A percentile compares a stretch with the other conserved stretches of the same genome.
Evolutionary conservation across 345 rosid genomes (phyloP).

Genomic region (Bretschneidera sinensis): DNA sequence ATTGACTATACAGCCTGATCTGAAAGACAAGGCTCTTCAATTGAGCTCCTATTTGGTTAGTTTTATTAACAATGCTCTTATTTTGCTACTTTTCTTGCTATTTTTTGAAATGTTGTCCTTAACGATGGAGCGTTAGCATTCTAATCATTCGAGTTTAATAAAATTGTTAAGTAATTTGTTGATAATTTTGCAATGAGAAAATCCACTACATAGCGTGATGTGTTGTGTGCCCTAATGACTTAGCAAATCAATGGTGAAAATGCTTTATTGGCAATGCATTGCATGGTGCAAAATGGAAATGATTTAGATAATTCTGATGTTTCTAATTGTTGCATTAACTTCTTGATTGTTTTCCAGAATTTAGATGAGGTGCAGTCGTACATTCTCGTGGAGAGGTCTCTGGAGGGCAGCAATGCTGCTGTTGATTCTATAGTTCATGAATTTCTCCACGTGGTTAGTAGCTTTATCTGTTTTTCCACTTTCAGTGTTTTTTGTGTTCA

Average conservation of each 20-base stretch:
- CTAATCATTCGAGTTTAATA: neutral
- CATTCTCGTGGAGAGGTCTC: slow-evolving; percentile 69
- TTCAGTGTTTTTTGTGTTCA: neutral
- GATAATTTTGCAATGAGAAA: neutral
- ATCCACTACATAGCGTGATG: neutral
- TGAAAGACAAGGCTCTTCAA: slow-evolving; percentile 62
- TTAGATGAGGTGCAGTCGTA: slow-evolving; percentile 90
- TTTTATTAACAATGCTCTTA: slow-evolving; percentile 1
- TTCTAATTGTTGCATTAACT: slow-evolving; percentile 5
- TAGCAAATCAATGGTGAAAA: neutral
- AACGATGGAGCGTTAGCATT: neutral
- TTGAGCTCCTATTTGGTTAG: slow-evolving; percentile 68
- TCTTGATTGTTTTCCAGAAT: slow-evolving; percentile 39
- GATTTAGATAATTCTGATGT: neutral
- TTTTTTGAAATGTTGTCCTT: too few species aligned
- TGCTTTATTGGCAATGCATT: neutral
- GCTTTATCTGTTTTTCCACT: slow-evolving; percentile 4
- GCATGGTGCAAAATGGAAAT: slow-evolving; percentile 1
- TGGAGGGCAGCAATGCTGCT: slow-evolving; percentile 29
- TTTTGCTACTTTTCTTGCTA: neutral
- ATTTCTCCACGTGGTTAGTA: slow-evolving; percentile 57
- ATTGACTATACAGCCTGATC: slow-evolving; percentile 48
- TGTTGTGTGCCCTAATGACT: neutral
- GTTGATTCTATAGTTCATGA: slow-evolving; percentile 44
- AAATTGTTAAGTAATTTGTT: neutral